Percentiles rank a stretch among this genome's conserved stretches.
These are phyloP conservation scores for Chondrus crispus DNA, from an alignment of 23 red algal genomes.

Conservation along the genomic window DNA sequence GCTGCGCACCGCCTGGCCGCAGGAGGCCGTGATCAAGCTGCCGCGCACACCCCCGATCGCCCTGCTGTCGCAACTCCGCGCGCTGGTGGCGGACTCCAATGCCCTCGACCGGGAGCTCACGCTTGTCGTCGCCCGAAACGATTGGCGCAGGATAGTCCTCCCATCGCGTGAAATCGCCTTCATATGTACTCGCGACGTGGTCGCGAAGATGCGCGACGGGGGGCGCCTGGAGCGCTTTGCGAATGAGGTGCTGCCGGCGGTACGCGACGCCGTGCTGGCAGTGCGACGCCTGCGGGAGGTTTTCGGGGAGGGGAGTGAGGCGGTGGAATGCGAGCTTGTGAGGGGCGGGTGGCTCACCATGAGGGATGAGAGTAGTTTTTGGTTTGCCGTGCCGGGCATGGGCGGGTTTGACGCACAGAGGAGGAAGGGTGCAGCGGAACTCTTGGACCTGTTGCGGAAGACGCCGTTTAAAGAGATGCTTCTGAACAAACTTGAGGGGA, in stretches of 20 bases:
- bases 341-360: conserved; percentile 28
- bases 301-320: conserved; percentile 2
- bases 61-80: conserved; percentile 14
- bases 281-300: neutral
- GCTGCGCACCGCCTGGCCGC: conserved; percentile 25
- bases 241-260: neutral
- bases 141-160: conserved; percentile 5
- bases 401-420: conserved; percentile 22
- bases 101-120: conserved; percentile 29
- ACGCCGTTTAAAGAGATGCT: conserved; percentile 44
- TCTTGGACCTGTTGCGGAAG: neutral
- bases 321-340: conserved; percentile 9
- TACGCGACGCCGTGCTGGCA: neutral
- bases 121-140: neutral
- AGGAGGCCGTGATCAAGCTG: conserved; percentile 4
- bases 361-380: conserved; percentile 17
- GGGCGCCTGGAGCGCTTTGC: conserved; percentile 9
- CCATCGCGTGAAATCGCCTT: neutral
- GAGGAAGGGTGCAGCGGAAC: neutral
- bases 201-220: neutral
- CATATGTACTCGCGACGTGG: neutral
- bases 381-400: conserved; percentile 40
- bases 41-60: conserved; percentile 38
- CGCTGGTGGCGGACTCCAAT: conserved; percentile 24
- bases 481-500: conserved; percentile 36